phyloP scores from a whole-genome alignment of 208 protist species.

The Trypanosomatidae sp. region DNA sequence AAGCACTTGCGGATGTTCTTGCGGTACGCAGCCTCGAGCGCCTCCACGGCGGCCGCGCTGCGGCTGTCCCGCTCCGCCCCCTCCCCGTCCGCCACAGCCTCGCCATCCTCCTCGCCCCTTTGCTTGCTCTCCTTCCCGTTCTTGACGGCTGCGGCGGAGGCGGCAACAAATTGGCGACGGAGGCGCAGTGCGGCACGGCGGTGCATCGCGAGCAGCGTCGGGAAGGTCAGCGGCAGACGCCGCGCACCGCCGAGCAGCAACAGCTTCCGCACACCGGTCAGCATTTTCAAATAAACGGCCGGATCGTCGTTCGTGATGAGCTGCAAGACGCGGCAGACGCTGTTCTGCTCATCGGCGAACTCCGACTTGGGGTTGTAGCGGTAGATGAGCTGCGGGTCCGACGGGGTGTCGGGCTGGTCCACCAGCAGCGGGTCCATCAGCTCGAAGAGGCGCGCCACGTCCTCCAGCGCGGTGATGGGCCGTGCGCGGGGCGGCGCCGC shows the following conservation, averaged over 20 bases:
- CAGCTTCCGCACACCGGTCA: slow-evolving; percentile 82
- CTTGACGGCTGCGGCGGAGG: neutral
- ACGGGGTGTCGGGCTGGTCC: slow-evolving; percentile 62
- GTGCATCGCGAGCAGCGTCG: slow-evolving; percentile 83
- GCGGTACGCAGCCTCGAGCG: neutral
- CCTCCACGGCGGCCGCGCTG: neutral
- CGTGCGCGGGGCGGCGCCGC: slow-evolving; percentile 10
- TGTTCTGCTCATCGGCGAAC: slow-evolving; percentile 92
- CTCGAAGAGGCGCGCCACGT: slow-evolving; percentile 77
- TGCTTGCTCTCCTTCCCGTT: too few relatives aligned
- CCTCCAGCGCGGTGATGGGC: slow-evolving; percentile 54
- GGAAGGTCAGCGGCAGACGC: slow-evolving; percentile 82
- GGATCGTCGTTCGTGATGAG: slow-evolving; percentile 81
- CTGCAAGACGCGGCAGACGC: slow-evolving; percentile 91
- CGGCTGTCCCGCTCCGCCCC: slow-evolving; percentile 2
- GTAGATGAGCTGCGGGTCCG: slow-evolving; percentile 34
- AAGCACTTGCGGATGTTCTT: slow-evolving; percentile 42
- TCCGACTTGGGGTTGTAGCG: slow-evolving; percentile 53
- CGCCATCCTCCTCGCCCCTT: too few relatives aligned
- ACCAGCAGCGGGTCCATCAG: slow-evolving; percentile 83
- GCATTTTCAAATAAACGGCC: slow-evolving; percentile 86
- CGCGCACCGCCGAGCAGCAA: slow-evolving; percentile 86
- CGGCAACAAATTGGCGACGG: slow-evolving; percentile 7
- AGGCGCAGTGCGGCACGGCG: slow-evolving; percentile 64
- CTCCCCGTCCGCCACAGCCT: too few relatives aligned